Base-by-base conservation (phyloP, 345 rosid genomes). In the Melaleuca quinquenervia region DNA sequence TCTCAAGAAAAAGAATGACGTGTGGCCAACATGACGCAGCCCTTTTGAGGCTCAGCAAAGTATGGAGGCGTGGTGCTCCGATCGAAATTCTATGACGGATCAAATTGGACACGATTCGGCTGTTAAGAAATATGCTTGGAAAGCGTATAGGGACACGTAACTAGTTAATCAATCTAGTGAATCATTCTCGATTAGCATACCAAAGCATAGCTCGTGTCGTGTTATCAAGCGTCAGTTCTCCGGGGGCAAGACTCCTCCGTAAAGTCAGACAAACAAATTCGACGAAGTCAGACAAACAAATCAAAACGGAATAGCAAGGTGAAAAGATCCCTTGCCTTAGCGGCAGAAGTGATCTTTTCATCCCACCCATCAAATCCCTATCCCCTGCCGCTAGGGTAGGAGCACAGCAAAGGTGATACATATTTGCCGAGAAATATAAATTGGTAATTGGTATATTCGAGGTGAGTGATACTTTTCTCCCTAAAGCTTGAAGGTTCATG, bases 61-160 rank as follows among this genome's bases (percentile, higher is more conserved):
- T 88, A 90, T 75, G 92, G 89, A 24, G 90, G 90, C 5, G 88
- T 86, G 58, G 84, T 90, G 87, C 83, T 87, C 48, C 48, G 87
- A 86, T 87, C 87, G 7, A 88, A 82, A 32, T 84, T 50, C 22
- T 82, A 87, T 83, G 87, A 88, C 12, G 83, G 83, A 82, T 48
- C 85, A 56, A 83, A 83, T 48, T 50, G 82, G 89, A 44, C 84
- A 60, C 27, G 82, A 85, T 41, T 84, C 85, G 58, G 52, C 86
- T 7, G 84, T 84, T 22, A 84, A 90, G 56, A 82, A 11, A 27
- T 15, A 85, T 70, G 87, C 88, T 36, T 56, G 44, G 44, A 62
- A 22, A 18, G 15, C 11, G 44, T 48, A 49, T 6, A 32, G 75
- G 29, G 75, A 29, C 11, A 16, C 24, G 4, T 16, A 29, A 22